Evolutionary conservation across 768 basidiomycete genomes (phyloP), one percentile per base, ranked within the genome.

Genomic region (Hygrocybe coccinea): DNA sequence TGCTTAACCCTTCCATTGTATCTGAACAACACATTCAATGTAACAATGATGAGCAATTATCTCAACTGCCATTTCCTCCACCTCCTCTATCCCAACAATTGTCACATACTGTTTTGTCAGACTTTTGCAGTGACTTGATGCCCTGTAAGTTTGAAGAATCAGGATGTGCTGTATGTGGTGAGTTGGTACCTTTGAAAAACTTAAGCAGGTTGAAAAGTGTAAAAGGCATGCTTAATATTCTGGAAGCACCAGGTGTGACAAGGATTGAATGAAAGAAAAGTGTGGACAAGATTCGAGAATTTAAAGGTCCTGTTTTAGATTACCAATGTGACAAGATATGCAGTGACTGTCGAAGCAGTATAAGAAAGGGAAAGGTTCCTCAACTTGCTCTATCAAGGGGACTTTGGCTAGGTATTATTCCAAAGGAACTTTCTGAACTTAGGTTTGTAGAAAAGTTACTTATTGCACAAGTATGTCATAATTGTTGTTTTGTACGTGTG

Each of bases 361-460:
- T 60, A 14, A 50, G 24, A 6, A 60, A 56, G n/a, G 44, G 41
- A 8, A 47, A 36, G 24, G 25, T 57, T 12, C 61, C 61, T 14
- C 21, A 22, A 25, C 25, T 46, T 52, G 55, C 68, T 2, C 49
- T 74, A n/a, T 68, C 65, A 0, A 72, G 68, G 53, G 67, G 67
- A 1, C 52, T 71, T 6, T 73, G 71, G 70, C 5, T 74, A 8
- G 71, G 72, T 9, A 59, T 67, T 17, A 61, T 71, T 6, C 72
- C 68, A 8, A 1, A 22, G 2, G 64, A 55, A 21, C 54, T 74
- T 2, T 25, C 55, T 17, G 45, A 58, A 6, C 60, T 74, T 2
- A 57, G 39, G 1, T 71, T 59, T 50, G 56, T 56, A 1, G 71
- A 74, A 52, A 62, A 65, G 37, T 19, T 69, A 19, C 43, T 69